These are phyloP conservation scores for Termitomyces sp. DNA, from an alignment of 768 basidiomycete genomes.

Conservation along the genomic window DNA sequence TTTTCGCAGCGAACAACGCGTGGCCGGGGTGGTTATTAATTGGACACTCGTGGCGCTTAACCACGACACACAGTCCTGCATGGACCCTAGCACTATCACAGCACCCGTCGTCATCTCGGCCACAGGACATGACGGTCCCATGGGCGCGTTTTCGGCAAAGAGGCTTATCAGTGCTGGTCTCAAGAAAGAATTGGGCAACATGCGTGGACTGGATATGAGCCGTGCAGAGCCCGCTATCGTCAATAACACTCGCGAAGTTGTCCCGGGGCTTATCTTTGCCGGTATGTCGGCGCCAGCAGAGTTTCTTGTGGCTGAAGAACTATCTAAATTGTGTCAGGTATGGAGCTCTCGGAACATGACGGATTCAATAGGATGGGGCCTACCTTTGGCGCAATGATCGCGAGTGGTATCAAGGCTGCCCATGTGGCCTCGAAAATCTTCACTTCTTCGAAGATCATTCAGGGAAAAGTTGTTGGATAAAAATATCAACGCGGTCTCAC, in stretches of 20 bases:
- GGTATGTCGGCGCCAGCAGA: constrained; percentile 37
- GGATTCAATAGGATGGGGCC: constrained; percentile 77
- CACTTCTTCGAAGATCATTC: constrained; percentile 44
- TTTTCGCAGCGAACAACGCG: constrained; percentile 46
- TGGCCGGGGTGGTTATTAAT: constrained; percentile 50
- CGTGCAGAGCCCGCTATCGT: constrained; percentile 81
- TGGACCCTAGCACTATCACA: constrained; percentile 82
- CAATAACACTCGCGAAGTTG: constrained; percentile 72
- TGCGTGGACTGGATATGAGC: constrained; percentile 80
- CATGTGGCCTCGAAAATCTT: constrained; percentile 57
- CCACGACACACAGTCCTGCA: constrained; percentile 77
- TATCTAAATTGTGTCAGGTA: constrained; percentile 41
- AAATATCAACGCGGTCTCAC: not conserved
- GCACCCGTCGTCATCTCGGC: constrained; percentile 70
- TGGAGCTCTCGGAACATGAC: constrained; percentile 82
- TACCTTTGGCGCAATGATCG: constrained; percentile 81
- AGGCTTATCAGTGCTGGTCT: constrained; percentile 74
- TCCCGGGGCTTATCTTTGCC: constrained; percentile 71
- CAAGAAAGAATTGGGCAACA: constrained; percentile 71
- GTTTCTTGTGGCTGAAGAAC: not conserved
- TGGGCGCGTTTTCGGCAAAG: constrained; percentile 82
- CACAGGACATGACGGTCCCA: constrained; percentile 75
- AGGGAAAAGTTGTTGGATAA: constrained; percentile 52
- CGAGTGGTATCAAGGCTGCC: constrained; percentile 69
- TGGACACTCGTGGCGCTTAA: constrained; percentile 50